phyloP scores from a whole-genome alignment of 2,329 filamentous ascomycete species.

The Sclerotinia nivalis region DNA sequence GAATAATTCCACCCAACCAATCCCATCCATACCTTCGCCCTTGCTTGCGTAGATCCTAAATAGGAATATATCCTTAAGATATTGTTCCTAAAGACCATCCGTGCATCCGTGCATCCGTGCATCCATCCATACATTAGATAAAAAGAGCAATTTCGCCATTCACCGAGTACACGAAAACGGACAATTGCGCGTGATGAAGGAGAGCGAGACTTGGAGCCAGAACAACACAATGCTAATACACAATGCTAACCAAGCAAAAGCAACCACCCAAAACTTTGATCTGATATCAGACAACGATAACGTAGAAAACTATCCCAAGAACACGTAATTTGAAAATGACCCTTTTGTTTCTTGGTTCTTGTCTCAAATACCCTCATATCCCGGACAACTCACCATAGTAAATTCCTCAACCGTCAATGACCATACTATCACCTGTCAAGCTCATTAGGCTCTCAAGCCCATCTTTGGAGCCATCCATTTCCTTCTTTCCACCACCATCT shows the following conservation, averaged over 20 bases:
- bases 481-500: constrained; percentile 33
- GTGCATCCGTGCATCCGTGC: not conserved
- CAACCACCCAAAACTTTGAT: constrained; percentile 8
- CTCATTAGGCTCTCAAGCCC: constrained; percentile 18
- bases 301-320: constrained; percentile 7
- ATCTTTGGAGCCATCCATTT: constrained; percentile 15
- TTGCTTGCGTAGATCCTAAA: constrained; percentile 3
- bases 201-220: not conserved
- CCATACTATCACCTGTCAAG: constrained; percentile 21
- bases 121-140: constrained; percentile 17
- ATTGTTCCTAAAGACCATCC: constrained; percentile 12
- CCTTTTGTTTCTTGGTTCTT: not conserved
- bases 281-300: constrained; percentile 9
- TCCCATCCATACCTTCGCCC: constrained; percentile 13
- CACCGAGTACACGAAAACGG: constrained; percentile 2
- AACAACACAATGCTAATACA: constrained; percentile 9
- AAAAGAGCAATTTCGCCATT: constrained; percentile 16
- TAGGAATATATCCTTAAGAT: not conserved
- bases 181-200: not conserved
- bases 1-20: constrained; percentile 8
- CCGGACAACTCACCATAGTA: not conserved
- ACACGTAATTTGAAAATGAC: constrained; percentile 6
- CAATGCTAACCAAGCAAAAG: constrained; percentile 13
- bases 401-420: constrained; percentile 19
- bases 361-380: not conserved